phyloP scores from a whole-genome alignment of 2,329 filamentous ascomycete species.

The Fusarium verticillioides region DNA sequence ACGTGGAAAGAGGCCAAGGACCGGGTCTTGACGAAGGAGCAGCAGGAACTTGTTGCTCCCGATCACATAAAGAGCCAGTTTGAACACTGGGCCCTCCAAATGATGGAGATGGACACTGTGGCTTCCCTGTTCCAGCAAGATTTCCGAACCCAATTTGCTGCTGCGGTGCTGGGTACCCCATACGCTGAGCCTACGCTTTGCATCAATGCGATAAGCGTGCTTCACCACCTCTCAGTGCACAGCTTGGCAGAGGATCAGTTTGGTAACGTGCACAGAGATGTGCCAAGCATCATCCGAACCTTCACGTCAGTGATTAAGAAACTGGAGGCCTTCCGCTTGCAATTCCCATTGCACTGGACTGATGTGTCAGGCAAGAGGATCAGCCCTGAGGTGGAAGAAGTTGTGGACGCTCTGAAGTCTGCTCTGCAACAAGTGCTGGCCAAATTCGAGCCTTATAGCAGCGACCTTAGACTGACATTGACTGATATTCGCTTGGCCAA shows the following conservation, averaged over 20 bases:
- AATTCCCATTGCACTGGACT: constrained; percentile 78
- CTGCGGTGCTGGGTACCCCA: constrained; percentile 78
- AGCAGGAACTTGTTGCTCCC: constrained; percentile 63
- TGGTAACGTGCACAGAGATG: constrained; percentile 86
- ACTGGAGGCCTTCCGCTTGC: constrained; percentile 73
- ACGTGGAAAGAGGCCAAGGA: constrained; percentile 60
- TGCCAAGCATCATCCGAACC: constrained; percentile 77
- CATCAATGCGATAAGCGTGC: constrained; percentile 75
- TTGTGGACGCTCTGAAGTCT: constrained; percentile 72
- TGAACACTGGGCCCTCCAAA: constrained; percentile 57
- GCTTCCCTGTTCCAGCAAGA: constrained; percentile 77
- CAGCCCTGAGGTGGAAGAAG: constrained; percentile 74
- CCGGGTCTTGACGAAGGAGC: constrained; percentile 62
- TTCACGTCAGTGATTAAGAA: constrained; percentile 76
- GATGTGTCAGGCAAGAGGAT: constrained; percentile 70
- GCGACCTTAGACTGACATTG: constrained; percentile 74
- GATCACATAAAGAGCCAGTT: constrained; percentile 62
- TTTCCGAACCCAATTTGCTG: constrained; percentile 72
- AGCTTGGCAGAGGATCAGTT: constrained; percentile 84
- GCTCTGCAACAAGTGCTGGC: constrained; percentile 73
- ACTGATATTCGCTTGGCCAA: constrained; percentile 79
- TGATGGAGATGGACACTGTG: constrained; percentile 62
- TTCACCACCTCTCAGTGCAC: constrained; percentile 75
- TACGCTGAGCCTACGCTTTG: constrained; percentile 76
- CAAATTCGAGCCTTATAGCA: constrained; percentile 79